Evolutionary conservation across 345 rosid genomes (phyloP).

Genomic region (Hibiscus trionum): DNA sequence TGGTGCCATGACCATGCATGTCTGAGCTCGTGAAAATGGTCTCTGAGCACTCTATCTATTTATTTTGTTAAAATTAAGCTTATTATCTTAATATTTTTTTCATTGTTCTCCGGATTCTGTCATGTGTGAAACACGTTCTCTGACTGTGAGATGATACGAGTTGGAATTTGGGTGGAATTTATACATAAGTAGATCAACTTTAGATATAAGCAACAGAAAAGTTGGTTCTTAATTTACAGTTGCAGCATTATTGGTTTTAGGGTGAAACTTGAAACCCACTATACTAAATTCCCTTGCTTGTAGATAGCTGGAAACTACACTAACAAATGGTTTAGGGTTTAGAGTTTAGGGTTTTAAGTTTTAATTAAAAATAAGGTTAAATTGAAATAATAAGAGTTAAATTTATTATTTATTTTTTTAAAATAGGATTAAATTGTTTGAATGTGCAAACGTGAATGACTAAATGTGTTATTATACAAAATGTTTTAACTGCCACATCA

Average conservation of each 20-base stretch:
- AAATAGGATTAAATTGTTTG: too few relatives aligned
- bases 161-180: neutral
- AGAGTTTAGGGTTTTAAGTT: too few relatives aligned
- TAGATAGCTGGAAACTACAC: conserved; percentile 52
- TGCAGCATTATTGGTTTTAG: conserved; percentile 7
- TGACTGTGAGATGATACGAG: neutral
- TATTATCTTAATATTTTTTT: neutral
- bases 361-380: too few relatives aligned
- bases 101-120: neutral
- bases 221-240: neutral
- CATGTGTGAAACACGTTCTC: neutral
- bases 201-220: neutral
- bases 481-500: too few relatives aligned
- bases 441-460: too few relatives aligned
- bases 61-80: neutral
- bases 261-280: conserved; percentile 15
- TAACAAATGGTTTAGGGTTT: too few relatives aligned
- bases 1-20: neutral
- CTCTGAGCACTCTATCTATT: neutral
- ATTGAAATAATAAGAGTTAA: too few relatives aligned
- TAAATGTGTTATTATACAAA: too few relatives aligned
- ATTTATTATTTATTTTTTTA: too few relatives aligned
- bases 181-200: neutral
- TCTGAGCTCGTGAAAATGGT: neutral
- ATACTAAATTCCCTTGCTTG: conserved; percentile 18